Evolutionary conservation across 1,284 basidiomycete species (phyloP), one percentile per base, ranked within the genome.

Genomic region (Psilocybe mexicana): DNA sequence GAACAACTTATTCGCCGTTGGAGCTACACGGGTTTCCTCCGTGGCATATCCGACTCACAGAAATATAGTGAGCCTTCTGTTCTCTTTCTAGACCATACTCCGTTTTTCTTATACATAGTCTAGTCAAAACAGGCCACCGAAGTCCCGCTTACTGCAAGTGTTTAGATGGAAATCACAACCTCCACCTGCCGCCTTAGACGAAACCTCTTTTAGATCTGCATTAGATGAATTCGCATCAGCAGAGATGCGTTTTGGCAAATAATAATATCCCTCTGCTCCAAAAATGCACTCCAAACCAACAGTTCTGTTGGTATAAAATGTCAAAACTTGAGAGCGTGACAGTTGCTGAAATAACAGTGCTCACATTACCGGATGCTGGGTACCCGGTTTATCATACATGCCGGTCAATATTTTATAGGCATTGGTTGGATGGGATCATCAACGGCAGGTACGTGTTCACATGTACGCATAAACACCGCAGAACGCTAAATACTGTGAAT

Each of bases 1-100:
- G 64, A 48, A 68, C 69, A 44, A 69, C 73, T 52, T 70, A 68
- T 48, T 66, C 74, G 28, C 82, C 86, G 1, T 69, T 86, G 51
- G 88, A 91, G 67, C 73, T 91, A 10, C 74, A 87, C 62, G 87
- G 86, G 1, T 91, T 87, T 62, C 90, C 90, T 25, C 90, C 90
- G 25, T 92, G 90, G 90, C 88, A 91, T 61, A 81, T 86, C 8
- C 77, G 85, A 57, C 73, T 92, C 49, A 88, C 88, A 43, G 90
- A 92, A 71, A 84, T 92, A 61, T 80, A 85, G 90, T 92, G 67
- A 74, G 87, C 55, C 6, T 40, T 50, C 25, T 54, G 46, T 26
- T 36, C 30, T 43, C 14, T 35, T 35, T 28, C 23, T 28, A 44
- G 48, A 38, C 14, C 7, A 52, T 8, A 47, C 38, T 60, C 43